phyloP scores from a whole-genome alignment of 1,284 basidiomycete genomes.

The Irpex lacteus region DNA sequence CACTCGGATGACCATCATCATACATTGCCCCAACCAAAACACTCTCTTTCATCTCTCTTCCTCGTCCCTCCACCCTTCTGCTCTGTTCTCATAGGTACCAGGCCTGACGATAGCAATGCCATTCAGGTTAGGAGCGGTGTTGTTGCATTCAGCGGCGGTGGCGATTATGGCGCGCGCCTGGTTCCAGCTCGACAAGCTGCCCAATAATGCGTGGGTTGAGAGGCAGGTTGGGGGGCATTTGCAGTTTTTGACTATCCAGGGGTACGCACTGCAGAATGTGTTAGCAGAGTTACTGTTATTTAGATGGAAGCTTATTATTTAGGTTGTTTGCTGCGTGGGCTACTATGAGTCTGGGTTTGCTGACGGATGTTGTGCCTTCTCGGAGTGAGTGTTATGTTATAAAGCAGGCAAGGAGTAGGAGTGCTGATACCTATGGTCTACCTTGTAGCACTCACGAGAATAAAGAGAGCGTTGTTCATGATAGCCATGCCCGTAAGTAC shows the following conservation, averaged over 20 bases:
- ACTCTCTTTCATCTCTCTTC: neutral
- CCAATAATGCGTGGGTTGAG: conserved; percentile 37
- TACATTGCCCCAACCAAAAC: no score
- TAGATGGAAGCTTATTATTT: neutral
- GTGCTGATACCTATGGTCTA: neutral
- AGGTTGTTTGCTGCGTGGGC: conserved; percentile 51
- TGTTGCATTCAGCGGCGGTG: conserved; percentile 41
- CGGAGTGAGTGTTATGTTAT: conserved; percentile 27
- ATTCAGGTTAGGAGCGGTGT: conserved; percentile 16
- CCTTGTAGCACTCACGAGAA: conserved; percentile 34
- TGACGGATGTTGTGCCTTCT: conserved; percentile 50
- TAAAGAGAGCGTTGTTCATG: conserved; percentile 59
- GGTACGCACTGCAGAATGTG: conserved; percentile 38
- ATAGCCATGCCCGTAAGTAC: conserved; percentile 56
- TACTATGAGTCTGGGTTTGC: conserved; percentile 48
- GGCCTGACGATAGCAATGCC: neutral
- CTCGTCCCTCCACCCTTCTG: no score
- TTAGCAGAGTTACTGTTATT: neutral
- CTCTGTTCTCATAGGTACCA: no score
- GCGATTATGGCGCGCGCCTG: conserved; percentile 50
- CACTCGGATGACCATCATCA: no score
- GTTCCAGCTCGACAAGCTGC: conserved; percentile 32
- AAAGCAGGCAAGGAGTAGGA: neutral
- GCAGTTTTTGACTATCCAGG: conserved; percentile 77
- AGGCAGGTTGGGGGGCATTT: conserved; percentile 61